Conservation (phyloP, 192 early-diverging fungal genomes). For the Coemansia sp. region DNA sequence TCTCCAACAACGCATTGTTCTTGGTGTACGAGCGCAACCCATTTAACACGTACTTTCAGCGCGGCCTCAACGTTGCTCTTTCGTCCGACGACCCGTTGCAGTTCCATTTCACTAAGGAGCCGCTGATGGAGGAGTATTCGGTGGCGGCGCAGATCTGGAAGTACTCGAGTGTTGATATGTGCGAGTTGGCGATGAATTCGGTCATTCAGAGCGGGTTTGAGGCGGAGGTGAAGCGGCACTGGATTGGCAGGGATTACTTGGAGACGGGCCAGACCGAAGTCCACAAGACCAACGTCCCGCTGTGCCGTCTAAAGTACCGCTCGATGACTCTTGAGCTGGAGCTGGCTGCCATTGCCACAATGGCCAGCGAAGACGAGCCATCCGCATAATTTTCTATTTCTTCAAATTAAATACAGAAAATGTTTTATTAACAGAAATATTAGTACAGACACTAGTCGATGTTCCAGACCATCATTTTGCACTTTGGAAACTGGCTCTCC, state of each 20-base stretch:
- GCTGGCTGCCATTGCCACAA: conserved; percentile 29
- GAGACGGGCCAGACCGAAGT: conserved; percentile 78
- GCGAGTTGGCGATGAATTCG: conserved; percentile 90
- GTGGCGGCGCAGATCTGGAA: conserved; percentile 97
- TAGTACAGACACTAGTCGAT: background rate
- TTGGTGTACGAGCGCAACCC: conserved; percentile 92
- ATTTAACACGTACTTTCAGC: conserved; percentile 86
- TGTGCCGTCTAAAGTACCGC: conserved; percentile 80
- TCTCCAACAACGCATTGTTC: conserved; percentile 96
- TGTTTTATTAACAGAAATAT: conserved; percentile 1
- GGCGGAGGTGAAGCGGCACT: conserved; percentile 81
- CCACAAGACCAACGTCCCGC: conserved; percentile 89
- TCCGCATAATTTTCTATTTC: no score
- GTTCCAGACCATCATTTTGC: conserved; percentile 57
- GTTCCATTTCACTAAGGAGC: conserved; percentile 96
- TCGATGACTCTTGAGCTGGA: conserved; percentile 87
- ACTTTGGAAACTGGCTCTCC: conserved; percentile 52
- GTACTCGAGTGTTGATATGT: conserved; percentile 87
- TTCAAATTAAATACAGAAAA: conserved; percentile 2
- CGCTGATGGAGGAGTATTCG: conserved; percentile 95
- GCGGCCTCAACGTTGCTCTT: conserved; percentile 90
- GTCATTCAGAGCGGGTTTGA: conserved; percentile 91
- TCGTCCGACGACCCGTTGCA: conserved; percentile 95
- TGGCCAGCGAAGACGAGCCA: conserved; percentile 16
- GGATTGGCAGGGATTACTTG: conserved; percentile 79